Evolutionary conservation across 352 stramenopile genomes (phyloP).

Genomic region (Thraustochytrium sp.): DNA sequence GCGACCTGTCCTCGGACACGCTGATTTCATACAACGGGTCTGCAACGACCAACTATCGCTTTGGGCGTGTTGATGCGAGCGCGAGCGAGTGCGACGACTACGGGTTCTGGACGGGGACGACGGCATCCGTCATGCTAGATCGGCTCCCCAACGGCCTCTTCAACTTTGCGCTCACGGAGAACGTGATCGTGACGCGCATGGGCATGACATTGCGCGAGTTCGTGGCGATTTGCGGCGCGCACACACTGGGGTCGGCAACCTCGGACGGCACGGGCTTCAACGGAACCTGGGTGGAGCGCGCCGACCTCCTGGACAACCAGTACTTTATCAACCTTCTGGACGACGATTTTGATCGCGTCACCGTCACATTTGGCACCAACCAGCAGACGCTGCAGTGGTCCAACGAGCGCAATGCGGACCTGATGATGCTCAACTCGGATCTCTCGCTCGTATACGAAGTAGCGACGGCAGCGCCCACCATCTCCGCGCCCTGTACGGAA

Average conservation of each 20-base stretch:
- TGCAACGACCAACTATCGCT: background rate
- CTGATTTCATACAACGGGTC: background rate
- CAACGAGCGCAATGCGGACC: background rate
- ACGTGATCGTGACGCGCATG: constrained; percentile 38
- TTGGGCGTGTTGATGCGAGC: background rate
- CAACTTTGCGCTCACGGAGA: background rate
- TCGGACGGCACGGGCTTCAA: background rate
- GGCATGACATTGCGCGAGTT: constrained; percentile 7
- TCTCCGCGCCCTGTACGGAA: background rate
- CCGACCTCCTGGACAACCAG: constrained; percentile 16
- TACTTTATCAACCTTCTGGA: constrained; percentile 31
- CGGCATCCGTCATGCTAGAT: background rate
- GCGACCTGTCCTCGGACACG: background rate
- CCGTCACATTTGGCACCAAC: background rate
- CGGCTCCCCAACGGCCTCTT: background rate
- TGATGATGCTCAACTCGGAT: constrained; percentile 41
- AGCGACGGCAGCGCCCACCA: background rate
- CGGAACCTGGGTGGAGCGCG: constrained; percentile 1
- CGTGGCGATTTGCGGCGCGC: constrained; percentile 1
- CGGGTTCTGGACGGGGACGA: background rate
- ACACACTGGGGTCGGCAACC: background rate
- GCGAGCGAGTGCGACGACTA: background rate
- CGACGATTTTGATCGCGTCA: background rate
- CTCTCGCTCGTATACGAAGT: background rate
- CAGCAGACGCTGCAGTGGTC: background rate